Percentiles rank a stretch among this genome's conserved stretches.
Evolutionary conservation across 495 filamentous ascomycete genomes (phyloP).

Genomic region (Penicillium paxilli): DNA sequence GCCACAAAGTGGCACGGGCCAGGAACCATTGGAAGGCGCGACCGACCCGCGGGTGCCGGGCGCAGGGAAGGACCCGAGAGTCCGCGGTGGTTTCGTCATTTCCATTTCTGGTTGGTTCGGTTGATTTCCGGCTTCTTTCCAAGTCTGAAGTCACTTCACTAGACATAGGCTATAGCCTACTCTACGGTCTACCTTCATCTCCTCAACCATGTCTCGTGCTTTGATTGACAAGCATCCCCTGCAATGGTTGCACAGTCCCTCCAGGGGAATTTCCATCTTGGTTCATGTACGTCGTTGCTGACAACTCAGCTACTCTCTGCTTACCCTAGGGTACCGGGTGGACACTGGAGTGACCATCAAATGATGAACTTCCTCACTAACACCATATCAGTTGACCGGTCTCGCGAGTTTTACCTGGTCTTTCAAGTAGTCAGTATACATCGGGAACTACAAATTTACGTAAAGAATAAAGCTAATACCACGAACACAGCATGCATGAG

Average conservation of each 20-base stretch:
- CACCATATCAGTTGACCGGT: conserved; percentile 46
- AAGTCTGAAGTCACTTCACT: too few relatives aligned
- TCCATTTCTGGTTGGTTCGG: background rate
- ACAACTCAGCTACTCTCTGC: too few relatives aligned
- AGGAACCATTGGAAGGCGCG: background rate
- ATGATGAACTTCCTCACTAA: too few relatives aligned
- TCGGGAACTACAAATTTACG: background rate
- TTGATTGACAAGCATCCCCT: conserved; percentile 59
- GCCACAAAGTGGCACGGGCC: background rate
- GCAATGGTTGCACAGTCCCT: conserved; percentile 71
- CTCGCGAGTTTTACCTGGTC: conserved; percentile 67
- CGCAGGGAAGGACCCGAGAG: background rate
- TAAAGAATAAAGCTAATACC: conserved; percentile 6
- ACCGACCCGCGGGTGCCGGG: background rate
- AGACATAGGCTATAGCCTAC: too few relatives aligned
- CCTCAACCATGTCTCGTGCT: conserved; percentile 11
- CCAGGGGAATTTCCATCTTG: conserved; percentile 64
- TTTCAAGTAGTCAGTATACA: conserved; percentile 61
- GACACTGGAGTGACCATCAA: conserved; percentile 23
- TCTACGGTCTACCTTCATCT: background rate
- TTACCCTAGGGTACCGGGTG: too few relatives aligned
- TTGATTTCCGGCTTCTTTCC: background rate
- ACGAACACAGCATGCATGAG: conserved; percentile 40
- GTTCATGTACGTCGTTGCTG: conserved; percentile 59
- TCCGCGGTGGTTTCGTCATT: background rate